Base-by-base conservation (phyloP, 108 stramenopile genomes). In the Aureococcus anophagefferens region DNA sequence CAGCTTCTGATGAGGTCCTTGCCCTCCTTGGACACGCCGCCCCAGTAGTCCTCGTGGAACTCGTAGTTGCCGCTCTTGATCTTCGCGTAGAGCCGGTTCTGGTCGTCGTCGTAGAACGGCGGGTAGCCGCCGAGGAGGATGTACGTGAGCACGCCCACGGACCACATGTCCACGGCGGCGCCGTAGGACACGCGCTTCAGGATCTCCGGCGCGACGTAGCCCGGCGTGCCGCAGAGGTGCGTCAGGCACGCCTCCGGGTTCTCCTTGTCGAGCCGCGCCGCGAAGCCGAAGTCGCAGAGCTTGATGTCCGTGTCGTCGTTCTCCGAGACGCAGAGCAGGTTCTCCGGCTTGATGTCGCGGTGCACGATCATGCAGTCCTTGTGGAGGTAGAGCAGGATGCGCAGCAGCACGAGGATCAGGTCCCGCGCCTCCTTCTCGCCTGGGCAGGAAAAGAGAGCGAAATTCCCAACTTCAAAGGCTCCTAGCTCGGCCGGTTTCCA, bases 91-190 rank as follows among this genome's bases (percentile, higher is more conserved):
- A n/a, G n/a, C n/a, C n/a, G n/a, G n/a, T n/a, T 11, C 7, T 59
- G 7, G 7, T 3, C 4, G 3, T 59, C 51, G 51, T 11, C 51
- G 7, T 1, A 18, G 51, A 59, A 59, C 40, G 86, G 86, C 29
- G 83, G 84, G 76, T 87, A 87, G 64, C 86, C 98, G n/a, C 96
- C 96, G 16, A 98, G 82, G 0, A 98, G 83, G 73, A 96, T 96
- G 83, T 95, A 98, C 32, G 90, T 79, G 74, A 98, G 95, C 40
- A 97, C 94, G 34, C 98, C 97, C 21, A 95, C 83, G 69, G 86
- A 86, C 98, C 98, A 98, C 91, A 95, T 94, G 81, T 98, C 97
- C n/a, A 84, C 86, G 3, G 76, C 33, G 21, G 66, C 30, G 28
- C 83, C 81, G 63, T 84, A 84, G 0, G 59, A 30, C 18, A 31